A percentile compares a stretch with the other conserved stretches of the same genome.
These are phyloP conservation scores for Trichoderma sp. DNA, from an alignment of 2,329 filamentous ascomycete species.

Conservation along the genomic window DNA sequence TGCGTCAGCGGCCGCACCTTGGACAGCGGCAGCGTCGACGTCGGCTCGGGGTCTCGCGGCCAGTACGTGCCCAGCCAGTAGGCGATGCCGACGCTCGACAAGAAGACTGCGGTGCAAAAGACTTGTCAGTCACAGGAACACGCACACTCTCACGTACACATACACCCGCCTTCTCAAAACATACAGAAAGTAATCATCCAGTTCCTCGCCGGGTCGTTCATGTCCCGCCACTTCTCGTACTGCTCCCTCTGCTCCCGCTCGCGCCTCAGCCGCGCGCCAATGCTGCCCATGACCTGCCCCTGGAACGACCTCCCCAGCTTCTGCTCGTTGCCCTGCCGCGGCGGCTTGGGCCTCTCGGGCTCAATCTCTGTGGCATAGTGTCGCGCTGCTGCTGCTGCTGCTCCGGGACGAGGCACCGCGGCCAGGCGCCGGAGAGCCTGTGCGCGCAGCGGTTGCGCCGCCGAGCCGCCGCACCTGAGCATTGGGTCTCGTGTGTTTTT, in stretches of 20 bases:
- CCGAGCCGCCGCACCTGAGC: constrained; percentile 30
- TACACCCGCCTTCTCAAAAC: constrained; percentile 28
- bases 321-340: constrained; percentile 41
- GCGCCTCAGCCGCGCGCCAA: constrained; percentile 56
- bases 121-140: not conserved
- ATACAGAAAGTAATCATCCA: constrained; percentile 59
- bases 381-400: constrained; percentile 31
- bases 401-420: constrained; percentile 31
- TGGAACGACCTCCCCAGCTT: constrained; percentile 52
- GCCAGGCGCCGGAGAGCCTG: constrained; percentile 38
- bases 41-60: constrained; percentile 52
- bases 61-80: constrained; percentile 63
- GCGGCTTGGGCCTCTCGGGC: constrained; percentile 40
- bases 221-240: constrained; percentile 48
- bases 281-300: constrained; percentile 63
- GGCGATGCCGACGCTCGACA: constrained; percentile 54
- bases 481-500: not conserved
- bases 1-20: constrained; percentile 56
- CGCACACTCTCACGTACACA: not conserved
- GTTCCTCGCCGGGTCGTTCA: constrained; percentile 48
- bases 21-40: constrained; percentile 62
- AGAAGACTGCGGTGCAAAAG: constrained; percentile 48
- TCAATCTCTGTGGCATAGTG: constrained; percentile 44
- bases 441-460: constrained; percentile 38
- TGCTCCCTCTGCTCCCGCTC: constrained; percentile 58